Base-by-base conservation (phyloP, 257 asterid genomes). In the Nicotiana tabacum region DNA sequence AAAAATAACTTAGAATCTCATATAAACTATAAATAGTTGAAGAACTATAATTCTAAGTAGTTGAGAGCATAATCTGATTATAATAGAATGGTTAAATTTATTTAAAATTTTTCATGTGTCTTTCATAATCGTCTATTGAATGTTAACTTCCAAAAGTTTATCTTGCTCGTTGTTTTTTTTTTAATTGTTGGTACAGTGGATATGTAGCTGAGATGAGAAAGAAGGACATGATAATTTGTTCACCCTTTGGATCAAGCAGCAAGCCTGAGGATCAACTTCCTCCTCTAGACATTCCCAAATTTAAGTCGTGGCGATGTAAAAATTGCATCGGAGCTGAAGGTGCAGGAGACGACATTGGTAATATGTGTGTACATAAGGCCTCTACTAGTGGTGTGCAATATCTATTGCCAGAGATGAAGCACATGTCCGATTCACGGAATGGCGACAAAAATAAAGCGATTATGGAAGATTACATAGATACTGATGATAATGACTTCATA, bases 131-230 rank as follows among this genome's bases (percentile, higher is more conserved):
- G 1, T 43, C 0, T 43, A 7, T 43, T 43, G 48, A 39, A 39
- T 39, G 10, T 39, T 39, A 1, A 7, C 48, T 39, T 39, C 6
- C 48, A 7, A 9, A 39, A 39, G 2, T 39, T 39, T 39, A 9
- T 39, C 7, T 7, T 39, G 24, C 24, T 21, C 24, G 24, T 21
- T 21, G 24, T 21, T 21, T 21, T 21, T 21, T 21, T 21, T 21
- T 21, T 21, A 21, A 21, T 21, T 21, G 24, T 21, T 21, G 60
- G 74, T 86, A 90, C 94, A 93, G 96, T 86, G 97, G 92, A 48
- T 94, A 85, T 78, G 91, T 88, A 15, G 88, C 91, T 33, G 97
- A 83, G 53, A 91, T 87, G 93, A 88, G 96, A 83, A 86, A 77
- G 78, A 91, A 84, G 85, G 88, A 91, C 79, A 53, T 39, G 77